A percentile compares a stretch with the other conserved stretches of the same genome.
phyloP scores from a whole-genome alignment of 192 early-diverging fungal genomes.

The Coemansia sp. region DNA sequence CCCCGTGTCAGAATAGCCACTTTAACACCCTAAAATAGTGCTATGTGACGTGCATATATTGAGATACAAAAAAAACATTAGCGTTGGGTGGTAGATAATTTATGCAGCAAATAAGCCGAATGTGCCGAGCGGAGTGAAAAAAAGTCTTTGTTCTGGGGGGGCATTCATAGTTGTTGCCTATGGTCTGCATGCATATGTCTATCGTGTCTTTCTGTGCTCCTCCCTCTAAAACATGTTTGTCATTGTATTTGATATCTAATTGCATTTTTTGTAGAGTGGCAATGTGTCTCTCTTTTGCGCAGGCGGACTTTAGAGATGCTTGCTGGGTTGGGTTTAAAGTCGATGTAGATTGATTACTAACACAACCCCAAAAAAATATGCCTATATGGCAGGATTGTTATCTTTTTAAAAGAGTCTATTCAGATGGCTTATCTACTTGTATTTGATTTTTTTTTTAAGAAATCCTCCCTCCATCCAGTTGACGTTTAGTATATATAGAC shows the following conservation, averaged over 20 bases:
- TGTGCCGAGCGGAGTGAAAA: background rate
- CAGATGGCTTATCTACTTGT: no score
- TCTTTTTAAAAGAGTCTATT: no score
- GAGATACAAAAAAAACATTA: background rate
- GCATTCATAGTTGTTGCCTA: background rate
- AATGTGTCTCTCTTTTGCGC: background rate
- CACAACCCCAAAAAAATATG: no score
- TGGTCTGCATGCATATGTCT: background rate
- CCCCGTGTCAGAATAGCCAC: no score
- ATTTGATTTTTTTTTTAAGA: no score
- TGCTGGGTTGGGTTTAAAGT: background rate
- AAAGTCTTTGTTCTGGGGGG: background rate
- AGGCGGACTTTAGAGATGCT: background rate
- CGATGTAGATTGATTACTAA: no score
- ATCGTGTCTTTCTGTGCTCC: background rate
- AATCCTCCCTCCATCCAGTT: no score
- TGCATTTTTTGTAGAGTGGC: background rate
- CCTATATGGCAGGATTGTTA: no score
- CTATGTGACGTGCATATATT: background rate
- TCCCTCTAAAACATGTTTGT: no score
- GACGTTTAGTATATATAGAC: no score
- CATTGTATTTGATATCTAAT: no score
- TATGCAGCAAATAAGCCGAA: conserved; percentile 5
- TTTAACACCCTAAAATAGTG: background rate
- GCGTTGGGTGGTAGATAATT: background rate